Evolutionary conservation across 2,329 filamentous ascomycete genomes (phyloP).

Genomic region (Scedosporium aurantiacum): DNA sequence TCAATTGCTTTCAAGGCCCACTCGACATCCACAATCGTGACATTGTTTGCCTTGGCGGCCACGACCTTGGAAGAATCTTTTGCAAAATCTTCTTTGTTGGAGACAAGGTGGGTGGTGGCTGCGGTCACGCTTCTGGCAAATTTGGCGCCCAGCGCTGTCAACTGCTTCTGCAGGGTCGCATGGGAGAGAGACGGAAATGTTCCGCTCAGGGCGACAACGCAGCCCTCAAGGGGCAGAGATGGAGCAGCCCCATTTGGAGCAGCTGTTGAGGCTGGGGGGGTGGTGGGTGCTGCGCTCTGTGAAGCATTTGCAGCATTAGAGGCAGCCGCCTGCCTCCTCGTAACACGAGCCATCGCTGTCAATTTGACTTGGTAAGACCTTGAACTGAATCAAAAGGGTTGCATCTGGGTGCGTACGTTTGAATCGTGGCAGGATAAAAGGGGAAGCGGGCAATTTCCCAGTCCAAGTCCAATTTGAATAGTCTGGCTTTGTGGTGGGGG

Average conservation of each 20-base stretch:
- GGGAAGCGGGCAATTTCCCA: no score
- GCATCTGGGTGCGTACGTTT: no score
- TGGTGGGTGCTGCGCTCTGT: neutral
- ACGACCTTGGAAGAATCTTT: conserved; percentile 40
- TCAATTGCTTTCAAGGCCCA: conserved; percentile 51
- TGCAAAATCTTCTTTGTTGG: conserved; percentile 40
- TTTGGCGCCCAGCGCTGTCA: conserved; percentile 37
- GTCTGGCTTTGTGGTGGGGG: no score
- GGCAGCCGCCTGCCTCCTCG: neutral
- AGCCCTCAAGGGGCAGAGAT: conserved; percentile 30
- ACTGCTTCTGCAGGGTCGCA: conserved; percentile 30
- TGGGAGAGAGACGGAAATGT: conserved; percentile 46
- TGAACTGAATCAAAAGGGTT: neutral
- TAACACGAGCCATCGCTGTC: neutral
- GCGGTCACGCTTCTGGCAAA: conserved; percentile 35
- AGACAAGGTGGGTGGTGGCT: conserved; percentile 45
- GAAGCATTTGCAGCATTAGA: neutral
- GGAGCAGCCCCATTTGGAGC: conserved; percentile 3
- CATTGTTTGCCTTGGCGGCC: conserved; percentile 30
- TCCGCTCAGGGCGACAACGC: conserved; percentile 47
- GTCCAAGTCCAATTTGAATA: no score
- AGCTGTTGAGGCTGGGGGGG: conserved; percentile 3
- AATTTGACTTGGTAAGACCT: neutral
- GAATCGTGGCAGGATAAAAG: neutral
- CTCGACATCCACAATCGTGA: conserved; percentile 45